These are phyloP conservation scores for Botrytis hyacinthi DNA, from an alignment of 2,329 filamentous ascomycete species.

Conservation along the genomic window DNA sequence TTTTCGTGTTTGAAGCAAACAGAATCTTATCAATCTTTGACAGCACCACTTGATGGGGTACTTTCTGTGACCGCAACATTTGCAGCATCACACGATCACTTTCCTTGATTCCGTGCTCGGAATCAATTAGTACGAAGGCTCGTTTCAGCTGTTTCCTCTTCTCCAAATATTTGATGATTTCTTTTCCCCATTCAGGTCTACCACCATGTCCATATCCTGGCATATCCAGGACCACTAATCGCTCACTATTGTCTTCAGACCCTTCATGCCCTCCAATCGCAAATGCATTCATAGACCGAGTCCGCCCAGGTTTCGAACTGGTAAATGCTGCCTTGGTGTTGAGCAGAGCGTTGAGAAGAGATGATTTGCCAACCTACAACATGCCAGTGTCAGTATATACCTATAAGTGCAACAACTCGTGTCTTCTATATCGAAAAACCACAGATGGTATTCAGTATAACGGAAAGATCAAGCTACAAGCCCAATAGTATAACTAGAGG, in stretches of 20 bases:
- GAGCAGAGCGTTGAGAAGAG: constrained; percentile 63
- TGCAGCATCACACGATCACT: constrained; percentile 57
- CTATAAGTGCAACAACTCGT: neutral
- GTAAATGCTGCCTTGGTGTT: constrained; percentile 51
- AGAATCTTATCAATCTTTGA: constrained; percentile 63
- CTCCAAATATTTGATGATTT: constrained; percentile 67
- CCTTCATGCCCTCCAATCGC: constrained; percentile 48
- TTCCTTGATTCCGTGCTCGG: constrained; percentile 61
- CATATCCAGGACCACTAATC: constrained; percentile 64
- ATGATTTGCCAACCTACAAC: constrained; percentile 58
- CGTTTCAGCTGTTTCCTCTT: constrained; percentile 57
- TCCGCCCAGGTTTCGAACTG: constrained; percentile 59
- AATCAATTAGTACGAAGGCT: constrained; percentile 64
- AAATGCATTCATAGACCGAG: constrained; percentile 65
- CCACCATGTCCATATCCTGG: constrained; percentile 68
- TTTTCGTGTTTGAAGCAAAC: constrained; percentile 32
- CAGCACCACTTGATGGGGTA: constrained; percentile 65
- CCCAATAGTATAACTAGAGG: neutral
- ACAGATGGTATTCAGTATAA: neutral
- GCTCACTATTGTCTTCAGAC: constrained; percentile 30
- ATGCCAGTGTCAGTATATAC: neutral
- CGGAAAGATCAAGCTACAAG: neutral
- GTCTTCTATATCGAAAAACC: neutral
- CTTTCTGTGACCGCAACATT: constrained; percentile 53
- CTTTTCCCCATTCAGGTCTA: constrained; percentile 59